These are phyloP conservation scores for Smithsoniella earleae DNA, from an alignment of 163 green algal species.

Conservation along the genomic window DNA sequence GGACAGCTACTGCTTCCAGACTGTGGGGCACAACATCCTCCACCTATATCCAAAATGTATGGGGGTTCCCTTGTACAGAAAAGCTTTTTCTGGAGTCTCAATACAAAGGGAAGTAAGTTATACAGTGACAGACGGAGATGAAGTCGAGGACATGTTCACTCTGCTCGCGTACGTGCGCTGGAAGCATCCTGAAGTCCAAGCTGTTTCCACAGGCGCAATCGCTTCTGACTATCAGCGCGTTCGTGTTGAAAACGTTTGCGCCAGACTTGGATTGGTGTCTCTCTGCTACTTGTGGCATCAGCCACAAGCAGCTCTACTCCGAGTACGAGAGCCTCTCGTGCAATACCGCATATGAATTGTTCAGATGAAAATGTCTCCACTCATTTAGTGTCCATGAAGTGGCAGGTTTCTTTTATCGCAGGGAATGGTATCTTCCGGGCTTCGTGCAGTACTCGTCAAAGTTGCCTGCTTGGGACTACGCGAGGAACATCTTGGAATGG, in stretches of 20 bases:
- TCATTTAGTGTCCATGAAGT: no score
- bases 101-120: conserved; percentile 56
- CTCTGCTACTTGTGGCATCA: conserved; percentile 87
- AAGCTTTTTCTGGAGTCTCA: conserved; percentile 51
- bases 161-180: conserved; percentile 57
- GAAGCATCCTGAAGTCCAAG: conserved; percentile 44
- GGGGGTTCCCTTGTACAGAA: conserved; percentile 75
- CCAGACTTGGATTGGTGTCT: conserved; percentile 71
- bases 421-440: conserved; percentile 51
- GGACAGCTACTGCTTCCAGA: conserved; percentile 95
- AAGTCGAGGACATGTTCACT: conserved; percentile 85
- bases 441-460: conserved; percentile 76
- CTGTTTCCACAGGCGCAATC: conserved; percentile 80
- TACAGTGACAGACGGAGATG: conserved; percentile 62
- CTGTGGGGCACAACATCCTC: conserved; percentile 83
- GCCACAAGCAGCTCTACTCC: conserved; percentile 62
- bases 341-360: no score
- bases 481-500: conserved; percentile 63
- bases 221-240: conserved; percentile 94
- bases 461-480: conserved; percentile 32
- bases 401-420: no score
- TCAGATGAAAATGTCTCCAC: no score
- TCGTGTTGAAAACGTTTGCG: conserved; percentile 86
- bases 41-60: conserved; percentile 68
- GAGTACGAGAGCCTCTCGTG: conserved; percentile 28